Conservation (phyloP, 106 monocot genomes). For the Dendrobium officinale region DNA sequence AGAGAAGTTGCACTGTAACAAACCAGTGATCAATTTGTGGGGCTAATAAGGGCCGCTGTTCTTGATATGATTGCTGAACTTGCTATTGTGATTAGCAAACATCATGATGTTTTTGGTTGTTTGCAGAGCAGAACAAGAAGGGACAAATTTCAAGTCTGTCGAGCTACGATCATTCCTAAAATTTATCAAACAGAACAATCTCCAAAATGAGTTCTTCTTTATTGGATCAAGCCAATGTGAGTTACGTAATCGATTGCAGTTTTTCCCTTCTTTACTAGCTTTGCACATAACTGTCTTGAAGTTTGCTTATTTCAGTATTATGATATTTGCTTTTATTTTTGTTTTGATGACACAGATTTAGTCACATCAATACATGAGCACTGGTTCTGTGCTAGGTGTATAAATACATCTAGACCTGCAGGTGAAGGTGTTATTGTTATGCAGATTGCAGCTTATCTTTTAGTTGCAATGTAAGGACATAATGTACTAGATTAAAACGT, state of each 20-base stretch:
- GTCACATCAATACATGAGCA: slow-evolving; percentile 92
- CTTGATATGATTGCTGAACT: neutral
- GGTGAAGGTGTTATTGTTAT: slow-evolving; percentile 91
- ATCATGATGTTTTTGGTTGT: slow-evolving; percentile 12
- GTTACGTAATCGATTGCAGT: neutral
- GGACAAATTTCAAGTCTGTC: slow-evolving; percentile 41
- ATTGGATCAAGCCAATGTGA: slow-evolving; percentile 81
- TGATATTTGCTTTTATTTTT: neutral
- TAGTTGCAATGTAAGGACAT: slow-evolving; percentile 71
- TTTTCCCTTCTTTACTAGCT: neutral
- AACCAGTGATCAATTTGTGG: too few relatives aligned
- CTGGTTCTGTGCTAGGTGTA: slow-evolving; percentile 82
- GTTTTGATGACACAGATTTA: slow-evolving; percentile 55
- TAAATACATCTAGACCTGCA: slow-evolving; percentile 67
- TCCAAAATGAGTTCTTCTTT: slow-evolving; percentile 62
- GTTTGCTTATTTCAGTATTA: neutral
- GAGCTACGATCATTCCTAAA: slow-evolving; percentile 76
- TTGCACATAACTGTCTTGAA: neutral
- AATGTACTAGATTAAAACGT: neutral
- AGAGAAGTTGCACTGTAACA: too few relatives aligned
- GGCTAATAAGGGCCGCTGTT: too few relatives aligned
- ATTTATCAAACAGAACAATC: slow-evolving; percentile 54
- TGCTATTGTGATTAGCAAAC: too few relatives aligned
- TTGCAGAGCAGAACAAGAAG: slow-evolving; percentile 87
- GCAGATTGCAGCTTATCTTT: slow-evolving; percentile 59